Percentiles rank a stretch among this genome's conserved stretches.
These are phyloP conservation scores for Dendrobium huoshanense DNA, from an alignment of 106 monocot species.

Conservation along the genomic window DNA sequence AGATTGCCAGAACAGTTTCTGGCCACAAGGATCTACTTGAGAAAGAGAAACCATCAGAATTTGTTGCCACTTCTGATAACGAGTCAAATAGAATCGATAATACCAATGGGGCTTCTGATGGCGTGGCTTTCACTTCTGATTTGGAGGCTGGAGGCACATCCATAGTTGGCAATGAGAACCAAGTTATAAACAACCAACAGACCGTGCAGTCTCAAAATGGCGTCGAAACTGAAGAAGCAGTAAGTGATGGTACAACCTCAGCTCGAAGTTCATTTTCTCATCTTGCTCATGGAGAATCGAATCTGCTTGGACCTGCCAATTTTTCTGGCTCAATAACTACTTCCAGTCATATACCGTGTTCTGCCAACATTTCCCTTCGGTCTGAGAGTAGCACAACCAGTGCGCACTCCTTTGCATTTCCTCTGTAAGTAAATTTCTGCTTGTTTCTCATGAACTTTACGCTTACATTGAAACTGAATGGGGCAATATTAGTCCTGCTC, in stretches of 20 bases:
- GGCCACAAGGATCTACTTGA: background rate
- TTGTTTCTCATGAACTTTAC: background rate
- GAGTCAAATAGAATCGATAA: no score
- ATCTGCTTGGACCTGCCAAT: conserved; percentile 22
- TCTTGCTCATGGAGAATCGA: conserved; percentile 25
- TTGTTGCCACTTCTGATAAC: background rate
- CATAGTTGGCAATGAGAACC: background rate
- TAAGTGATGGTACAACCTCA: conserved; percentile 15
- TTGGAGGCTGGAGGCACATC: background rate
- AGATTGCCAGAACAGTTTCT: background rate
- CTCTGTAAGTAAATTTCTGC: conserved; percentile 41
- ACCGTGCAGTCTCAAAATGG: background rate
- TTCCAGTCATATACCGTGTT: conserved; percentile 53
- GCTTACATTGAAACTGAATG: no score
- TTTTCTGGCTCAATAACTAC: conserved; percentile 26
- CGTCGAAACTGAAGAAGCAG: conserved; percentile 6
- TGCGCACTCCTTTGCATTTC: conserved; percentile 2
- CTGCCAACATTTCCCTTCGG: conserved; percentile 31
- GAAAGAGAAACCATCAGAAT: background rate
- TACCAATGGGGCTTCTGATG: background rate
- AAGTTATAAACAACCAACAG: background rate
- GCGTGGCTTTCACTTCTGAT: background rate
- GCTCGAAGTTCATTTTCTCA: conserved; percentile 27
- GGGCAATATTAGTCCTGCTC: no score
- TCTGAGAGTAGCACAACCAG: conserved; percentile 3